These are phyloP conservation scores for Fusarium tricinctum DNA, from an alignment of 2,329 filamentous ascomycete genomes.

Conservation along the genomic window DNA sequence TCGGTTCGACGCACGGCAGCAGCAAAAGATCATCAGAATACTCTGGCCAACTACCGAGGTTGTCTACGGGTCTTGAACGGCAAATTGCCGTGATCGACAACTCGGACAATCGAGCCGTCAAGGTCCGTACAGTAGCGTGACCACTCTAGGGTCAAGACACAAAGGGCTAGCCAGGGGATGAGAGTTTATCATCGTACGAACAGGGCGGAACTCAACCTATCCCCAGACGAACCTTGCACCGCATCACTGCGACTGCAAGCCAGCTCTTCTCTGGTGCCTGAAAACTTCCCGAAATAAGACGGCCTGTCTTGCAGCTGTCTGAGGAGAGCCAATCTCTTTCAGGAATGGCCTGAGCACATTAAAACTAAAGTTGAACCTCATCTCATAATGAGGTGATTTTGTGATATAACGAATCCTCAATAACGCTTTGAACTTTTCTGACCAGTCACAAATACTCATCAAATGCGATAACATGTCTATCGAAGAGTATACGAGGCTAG, in stretches of 20 bases:
- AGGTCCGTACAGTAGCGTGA: constrained; percentile 26
- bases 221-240: not conserved
- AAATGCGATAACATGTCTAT: not conserved
- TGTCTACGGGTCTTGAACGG: constrained; percentile 16
- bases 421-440: constrained; percentile 20
- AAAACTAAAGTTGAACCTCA: constrained; percentile 26
- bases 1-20: not conserved
- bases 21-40: not conserved
- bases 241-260: not conserved
- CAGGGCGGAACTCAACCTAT: constrained; percentile 6
- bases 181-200: constrained; percentile 5
- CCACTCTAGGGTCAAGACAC: not conserved
- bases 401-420: not conserved
- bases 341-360: constrained; percentile 9
- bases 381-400: not conserved
- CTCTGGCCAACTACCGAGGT: constrained; percentile 29
- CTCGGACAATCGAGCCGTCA: constrained; percentile 15
- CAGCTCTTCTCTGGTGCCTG: constrained; percentile 3
- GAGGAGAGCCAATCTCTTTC: constrained; percentile 8
- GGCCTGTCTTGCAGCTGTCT: constrained; percentile 1
- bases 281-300: constrained; percentile 20
- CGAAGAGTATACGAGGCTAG: not conserved
- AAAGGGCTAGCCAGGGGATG: constrained; percentile 2
- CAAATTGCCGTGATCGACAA: constrained; percentile 31
- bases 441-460: constrained; percentile 10